Conservation (phyloP, 1,284 basidiomycete genomes). For the Austroboletus novae-zelandiae region DNA sequence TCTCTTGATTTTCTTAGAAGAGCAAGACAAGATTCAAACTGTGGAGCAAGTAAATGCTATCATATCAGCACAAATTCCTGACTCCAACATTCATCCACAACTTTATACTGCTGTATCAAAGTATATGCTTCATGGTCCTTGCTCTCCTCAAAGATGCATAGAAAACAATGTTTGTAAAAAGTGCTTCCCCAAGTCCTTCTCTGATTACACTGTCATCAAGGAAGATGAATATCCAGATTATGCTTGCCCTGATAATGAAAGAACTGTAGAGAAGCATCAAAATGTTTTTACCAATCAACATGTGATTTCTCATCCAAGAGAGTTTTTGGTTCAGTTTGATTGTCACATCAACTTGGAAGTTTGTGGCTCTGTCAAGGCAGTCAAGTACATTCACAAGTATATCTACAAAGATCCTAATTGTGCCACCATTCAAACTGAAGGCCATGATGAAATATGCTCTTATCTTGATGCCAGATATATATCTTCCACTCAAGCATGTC, state of each 20-base stretch:
- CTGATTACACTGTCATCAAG: conserved; percentile 3
- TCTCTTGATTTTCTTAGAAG: conserved; percentile 20
- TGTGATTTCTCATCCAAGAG: conserved; percentile 8
- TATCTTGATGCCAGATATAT: conserved; percentile 24
- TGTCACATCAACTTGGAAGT: conserved; percentile 51
- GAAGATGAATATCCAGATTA: conserved; percentile 13
- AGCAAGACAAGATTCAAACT: conserved; percentile 1
- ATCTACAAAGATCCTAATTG: conserved; percentile 42
- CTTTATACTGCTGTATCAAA: background rate
- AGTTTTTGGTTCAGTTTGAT: conserved; percentile 23
- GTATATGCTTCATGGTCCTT: conserved; percentile 14
- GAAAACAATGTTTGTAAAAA: conserved; percentile 8
- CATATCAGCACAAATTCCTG: conserved; percentile 9
- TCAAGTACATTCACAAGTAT: conserved; percentile 46
- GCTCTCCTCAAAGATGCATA: conserved; percentile 7
- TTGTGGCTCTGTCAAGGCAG: conserved; percentile 24
- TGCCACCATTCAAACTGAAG: conserved; percentile 18
- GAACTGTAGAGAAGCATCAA: conserved; percentile 1
- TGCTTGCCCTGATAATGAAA: conserved; percentile 9
- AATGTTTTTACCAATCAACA: conserved; percentile 1
- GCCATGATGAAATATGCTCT: conserved; percentile 3
- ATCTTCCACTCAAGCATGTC: conserved; percentile 8
- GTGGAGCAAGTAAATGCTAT: conserved; percentile 5
- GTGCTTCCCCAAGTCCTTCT: conserved; percentile 2
- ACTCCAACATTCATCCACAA: background rate